A percentile compares a stretch with the other conserved stretches of the same genome.
These are phyloP conservation scores for Cetraspora pellucida DNA, from an alignment of 192 early-diverging fungal species.

Conservation along the genomic window DNA sequence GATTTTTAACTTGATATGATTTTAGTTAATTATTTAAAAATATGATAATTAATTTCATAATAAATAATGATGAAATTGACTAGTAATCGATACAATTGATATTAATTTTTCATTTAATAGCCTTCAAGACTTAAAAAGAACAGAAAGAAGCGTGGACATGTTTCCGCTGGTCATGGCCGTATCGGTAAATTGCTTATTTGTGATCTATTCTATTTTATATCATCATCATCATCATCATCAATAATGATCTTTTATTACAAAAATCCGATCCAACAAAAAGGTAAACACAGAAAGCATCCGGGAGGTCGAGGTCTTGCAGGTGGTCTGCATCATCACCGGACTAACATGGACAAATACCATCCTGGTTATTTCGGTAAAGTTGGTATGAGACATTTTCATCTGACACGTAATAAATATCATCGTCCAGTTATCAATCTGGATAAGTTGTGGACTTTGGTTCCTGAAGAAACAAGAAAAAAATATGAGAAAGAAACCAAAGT, in stretches of 20 bases:
- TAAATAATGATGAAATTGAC: too few relatives aligned
- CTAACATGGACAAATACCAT: constrained; percentile 99
- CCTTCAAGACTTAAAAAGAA: constrained; percentile 83
- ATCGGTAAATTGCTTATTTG: constrained; percentile 64
- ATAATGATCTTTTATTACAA: not conserved
- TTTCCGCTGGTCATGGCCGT: constrained; percentile 99
- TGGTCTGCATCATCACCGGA: constrained; percentile 99
- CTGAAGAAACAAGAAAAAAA: constrained; percentile 81
- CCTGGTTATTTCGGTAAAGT: constrained; percentile 99
- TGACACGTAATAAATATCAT: constrained; percentile 88
- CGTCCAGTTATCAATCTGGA: constrained; percentile 91
- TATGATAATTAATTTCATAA: too few relatives aligned
- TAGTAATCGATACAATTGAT: too few relatives aligned
- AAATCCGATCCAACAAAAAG: constrained; percentile 24
- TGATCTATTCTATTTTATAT: not conserved
- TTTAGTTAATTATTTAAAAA: too few relatives aligned
- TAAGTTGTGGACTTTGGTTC: constrained; percentile 90
- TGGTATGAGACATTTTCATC: constrained; percentile 99
- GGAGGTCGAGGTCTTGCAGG: constrained; percentile 99
- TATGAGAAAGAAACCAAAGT: constrained; percentile 81
- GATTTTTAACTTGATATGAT: too few relatives aligned
- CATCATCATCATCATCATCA: not conserved
- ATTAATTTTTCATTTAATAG: constrained; percentile 40
- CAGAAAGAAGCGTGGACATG: constrained; percentile 98
- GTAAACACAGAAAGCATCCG: constrained; percentile 99